Conservation (phyloP, 306 rosid species). For the Gastrolobium villosum region DNA sequence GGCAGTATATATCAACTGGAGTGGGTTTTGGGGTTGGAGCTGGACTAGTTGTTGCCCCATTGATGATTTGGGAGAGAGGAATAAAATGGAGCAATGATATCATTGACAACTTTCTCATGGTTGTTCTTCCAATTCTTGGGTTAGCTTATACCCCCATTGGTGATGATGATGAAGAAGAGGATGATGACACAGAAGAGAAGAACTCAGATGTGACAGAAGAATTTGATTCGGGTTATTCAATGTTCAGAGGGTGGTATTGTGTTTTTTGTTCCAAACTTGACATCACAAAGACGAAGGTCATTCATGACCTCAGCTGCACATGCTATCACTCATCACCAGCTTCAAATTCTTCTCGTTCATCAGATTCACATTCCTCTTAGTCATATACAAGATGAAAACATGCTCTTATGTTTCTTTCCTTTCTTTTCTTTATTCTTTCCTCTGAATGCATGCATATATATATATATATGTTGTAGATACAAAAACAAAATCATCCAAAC, state of each 20-base stretch:
- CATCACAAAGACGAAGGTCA: slow-evolving; percentile 55
- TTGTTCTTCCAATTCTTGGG: slow-evolving; percentile 72
- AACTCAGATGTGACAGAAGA: slow-evolving; percentile 46
- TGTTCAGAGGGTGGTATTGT: slow-evolving; percentile 67
- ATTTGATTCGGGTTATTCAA: slow-evolving; percentile 45
- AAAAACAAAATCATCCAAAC: slow-evolving; percentile 27
- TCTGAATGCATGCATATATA: slow-evolving; percentile 42
- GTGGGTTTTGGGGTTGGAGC: slow-evolving; percentile 91
- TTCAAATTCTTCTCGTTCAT: slow-evolving; percentile 58
- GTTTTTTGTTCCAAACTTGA: slow-evolving; percentile 87
- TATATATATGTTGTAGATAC: slow-evolving; percentile 51
- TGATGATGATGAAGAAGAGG: slow-evolving; percentile 55
- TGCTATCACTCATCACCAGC: slow-evolving; percentile 63
- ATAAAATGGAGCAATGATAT: slow-evolving; percentile 69
- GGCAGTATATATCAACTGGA: slow-evolving; percentile 75
- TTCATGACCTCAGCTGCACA: slow-evolving; percentile 77
- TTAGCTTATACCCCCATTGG: slow-evolving; percentile 54
- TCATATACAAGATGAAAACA: slow-evolving; percentile 28
- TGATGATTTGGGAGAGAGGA: slow-evolving; percentile 74
- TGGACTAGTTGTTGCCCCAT: slow-evolving; percentile 64
- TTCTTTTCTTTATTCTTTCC: slow-evolving; percentile 16
- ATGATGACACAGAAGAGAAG: slow-evolving; percentile 42
- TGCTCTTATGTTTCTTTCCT: not conserved
- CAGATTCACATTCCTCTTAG: slow-evolving; percentile 62
- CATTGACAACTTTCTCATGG: slow-evolving; percentile 64